phyloP scores from a whole-genome alignment of 2,329 filamentous ascomycete species.

The Sarocladium strictum region DNA sequence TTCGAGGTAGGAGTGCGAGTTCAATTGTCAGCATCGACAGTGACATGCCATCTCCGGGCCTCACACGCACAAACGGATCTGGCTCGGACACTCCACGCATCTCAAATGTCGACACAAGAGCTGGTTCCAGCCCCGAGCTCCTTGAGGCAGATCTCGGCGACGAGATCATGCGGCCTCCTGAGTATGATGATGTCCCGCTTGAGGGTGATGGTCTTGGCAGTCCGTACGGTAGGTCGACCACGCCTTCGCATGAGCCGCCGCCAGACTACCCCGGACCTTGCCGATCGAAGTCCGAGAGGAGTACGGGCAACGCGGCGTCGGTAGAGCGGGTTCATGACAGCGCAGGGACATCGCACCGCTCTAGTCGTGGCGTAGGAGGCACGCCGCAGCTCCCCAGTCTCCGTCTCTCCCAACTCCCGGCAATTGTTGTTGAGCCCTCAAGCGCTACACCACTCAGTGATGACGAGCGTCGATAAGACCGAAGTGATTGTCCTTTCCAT shows the following conservation, averaged over 20 bases:
- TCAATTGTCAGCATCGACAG: slow-evolving; percentile 51
- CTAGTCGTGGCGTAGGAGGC: slow-evolving; percentile 29
- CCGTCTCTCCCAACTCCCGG: slow-evolving; percentile 42
- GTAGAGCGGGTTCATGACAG: slow-evolving; percentile 10
- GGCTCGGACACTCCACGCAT: slow-evolving; percentile 34
- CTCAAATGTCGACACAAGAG: slow-evolving; percentile 25
- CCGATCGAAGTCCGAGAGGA: slow-evolving; percentile 21
- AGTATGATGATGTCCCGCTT: slow-evolving; percentile 46
- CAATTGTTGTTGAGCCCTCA: slow-evolving; percentile 54
- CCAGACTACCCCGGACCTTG: slow-evolving; percentile 43
- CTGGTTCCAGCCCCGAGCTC: slow-evolving; percentile 47
- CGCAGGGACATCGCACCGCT: background rate
- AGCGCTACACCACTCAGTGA: slow-evolving; percentile 21
- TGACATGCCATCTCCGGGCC: slow-evolving; percentile 33
- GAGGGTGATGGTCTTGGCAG: slow-evolving; percentile 26
- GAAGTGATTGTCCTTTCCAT: background rate
- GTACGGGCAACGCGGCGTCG: slow-evolving; percentile 14
- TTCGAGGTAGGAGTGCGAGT: slow-evolving; percentile 43
- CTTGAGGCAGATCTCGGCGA: slow-evolving; percentile 46
- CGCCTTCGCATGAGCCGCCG: slow-evolving; percentile 42
- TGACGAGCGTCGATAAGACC: background rate
- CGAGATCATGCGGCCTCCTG: slow-evolving; percentile 44
- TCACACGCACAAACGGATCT: slow-evolving; percentile 36
- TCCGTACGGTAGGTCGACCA: slow-evolving; percentile 28
- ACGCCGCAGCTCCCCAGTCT: slow-evolving; percentile 47